Percentiles rank a stretch among this genome's conserved stretches.
Conservation (phyloP, 345 rosid species). For the Aquilaria sinensis region DNA sequence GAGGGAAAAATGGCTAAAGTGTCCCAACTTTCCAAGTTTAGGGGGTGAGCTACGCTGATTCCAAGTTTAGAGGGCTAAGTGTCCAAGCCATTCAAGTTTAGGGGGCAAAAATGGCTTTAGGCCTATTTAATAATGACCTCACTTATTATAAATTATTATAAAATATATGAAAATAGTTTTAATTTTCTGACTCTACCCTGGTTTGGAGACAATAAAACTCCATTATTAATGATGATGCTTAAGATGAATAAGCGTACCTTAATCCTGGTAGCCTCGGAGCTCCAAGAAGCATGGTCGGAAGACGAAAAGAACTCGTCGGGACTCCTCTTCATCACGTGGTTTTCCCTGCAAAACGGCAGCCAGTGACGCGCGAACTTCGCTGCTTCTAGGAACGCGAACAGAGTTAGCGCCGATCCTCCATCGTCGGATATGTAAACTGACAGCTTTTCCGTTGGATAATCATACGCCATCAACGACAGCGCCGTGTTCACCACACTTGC, state of each 20-base stretch:
- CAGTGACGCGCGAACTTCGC: constrained; percentile 58
- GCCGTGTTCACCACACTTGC: constrained; percentile 58
- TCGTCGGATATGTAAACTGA: constrained; percentile 77
- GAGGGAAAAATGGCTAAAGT: too few species aligned
- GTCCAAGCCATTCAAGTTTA: too few species aligned
- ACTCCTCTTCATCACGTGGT: constrained; percentile 39
- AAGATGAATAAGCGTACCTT: constrained; percentile 31
- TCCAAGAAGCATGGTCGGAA: background rate
- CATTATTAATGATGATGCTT: too few species aligned
- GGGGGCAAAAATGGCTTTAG: too few species aligned
- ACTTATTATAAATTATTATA: too few species aligned
- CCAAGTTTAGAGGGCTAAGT: too few species aligned
- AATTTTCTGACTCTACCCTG: too few species aligned
- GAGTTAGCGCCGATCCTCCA: constrained; percentile 66
- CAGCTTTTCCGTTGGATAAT: constrained; percentile 63
- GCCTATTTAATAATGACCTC: too few species aligned
- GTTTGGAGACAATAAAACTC: too few species aligned
- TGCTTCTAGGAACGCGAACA: constrained; percentile 70
- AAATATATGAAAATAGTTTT: too few species aligned
- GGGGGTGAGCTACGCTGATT: too few species aligned
- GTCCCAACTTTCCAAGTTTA: too few species aligned
- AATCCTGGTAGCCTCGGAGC: constrained; percentile 24
- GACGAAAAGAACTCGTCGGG: constrained; percentile 58
- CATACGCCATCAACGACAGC: constrained; percentile 68
- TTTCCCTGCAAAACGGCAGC: constrained; percentile 58